Percentiles rank a stretch among this genome's conserved stretches.
These are phyloP conservation scores for Arthrobotrys pseudoclavata DNA, from an alignment of 2,329 filamentous ascomycete genomes.

Conservation along the genomic window DNA sequence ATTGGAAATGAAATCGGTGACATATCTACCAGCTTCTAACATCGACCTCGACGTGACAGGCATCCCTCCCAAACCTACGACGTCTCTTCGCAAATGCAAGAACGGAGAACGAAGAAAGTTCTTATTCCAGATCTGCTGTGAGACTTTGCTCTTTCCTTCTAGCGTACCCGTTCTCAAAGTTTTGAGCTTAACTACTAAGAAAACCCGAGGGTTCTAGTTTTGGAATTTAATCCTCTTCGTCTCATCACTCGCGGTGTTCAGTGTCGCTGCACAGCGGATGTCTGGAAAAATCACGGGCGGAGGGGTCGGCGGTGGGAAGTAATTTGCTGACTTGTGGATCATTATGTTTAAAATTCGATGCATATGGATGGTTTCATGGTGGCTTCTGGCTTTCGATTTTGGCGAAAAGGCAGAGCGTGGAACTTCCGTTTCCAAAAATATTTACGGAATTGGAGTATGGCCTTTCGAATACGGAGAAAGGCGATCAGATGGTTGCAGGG, in stretches of 20 bases:
- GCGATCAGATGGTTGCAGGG: too few relatives aligned
- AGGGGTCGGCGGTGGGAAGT: not conserved
- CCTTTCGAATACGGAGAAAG: too few relatives aligned
- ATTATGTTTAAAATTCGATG: not conserved
- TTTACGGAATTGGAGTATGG: too few relatives aligned
- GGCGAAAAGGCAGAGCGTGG: not conserved
- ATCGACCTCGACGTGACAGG: too few relatives aligned
- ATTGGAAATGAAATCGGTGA: not conserved
- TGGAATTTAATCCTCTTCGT: slow-evolving; percentile 98
- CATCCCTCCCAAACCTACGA: slow-evolving; percentile 91
- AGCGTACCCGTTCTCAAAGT: not conserved
- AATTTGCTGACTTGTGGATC: not conserved
- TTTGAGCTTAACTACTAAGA: not conserved
- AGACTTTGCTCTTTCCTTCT: not conserved
- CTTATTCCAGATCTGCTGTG: slow-evolving; percentile 93
- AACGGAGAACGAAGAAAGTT: slow-evolving; percentile 92
- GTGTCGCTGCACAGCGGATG: slow-evolving; percentile 90
- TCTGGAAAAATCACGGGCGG: slow-evolving; percentile 40
- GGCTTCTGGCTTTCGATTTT: not conserved
- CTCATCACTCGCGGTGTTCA: slow-evolving; percentile 94
- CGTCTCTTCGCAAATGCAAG: slow-evolving; percentile 95
- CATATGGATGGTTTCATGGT: not conserved
- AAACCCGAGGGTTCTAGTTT: slow-evolving; percentile 74
- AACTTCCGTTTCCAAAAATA: not conserved
- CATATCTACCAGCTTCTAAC: too few relatives aligned